Conservation (phyloP, 2,329 filamentous ascomycete species). For the Epichloe sp. region DNA sequence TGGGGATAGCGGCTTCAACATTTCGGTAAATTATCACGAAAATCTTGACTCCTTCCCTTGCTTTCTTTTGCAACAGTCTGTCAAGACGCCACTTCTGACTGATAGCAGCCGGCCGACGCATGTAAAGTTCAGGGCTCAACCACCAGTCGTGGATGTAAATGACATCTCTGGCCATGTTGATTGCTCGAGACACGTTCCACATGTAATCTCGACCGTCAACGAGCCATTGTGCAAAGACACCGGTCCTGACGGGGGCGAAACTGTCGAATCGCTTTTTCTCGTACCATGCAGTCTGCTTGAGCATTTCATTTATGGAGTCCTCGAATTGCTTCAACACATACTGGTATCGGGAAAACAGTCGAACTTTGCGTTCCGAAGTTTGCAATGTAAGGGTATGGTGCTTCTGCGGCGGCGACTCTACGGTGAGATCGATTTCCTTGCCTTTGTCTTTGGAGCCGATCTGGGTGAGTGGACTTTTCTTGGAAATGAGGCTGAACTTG, state of each 20-base stretch:
- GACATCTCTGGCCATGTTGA: slow-evolving; percentile 93
- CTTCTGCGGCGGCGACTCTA: slow-evolving; percentile 30
- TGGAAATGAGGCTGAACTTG: slow-evolving; percentile 70
- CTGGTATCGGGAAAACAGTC: slow-evolving; percentile 82
- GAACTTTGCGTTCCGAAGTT: slow-evolving; percentile 86
- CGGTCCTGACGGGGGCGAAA: slow-evolving; percentile 78
- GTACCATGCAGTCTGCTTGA: slow-evolving; percentile 69
- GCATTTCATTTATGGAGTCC: slow-evolving; percentile 81
- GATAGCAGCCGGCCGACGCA: slow-evolving; percentile 85
- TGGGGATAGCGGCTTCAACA: slow-evolving; percentile 91
- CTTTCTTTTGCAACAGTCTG: slow-evolving; percentile 83
- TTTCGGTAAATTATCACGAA: slow-evolving; percentile 98
- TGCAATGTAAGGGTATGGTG: slow-evolving; percentile 81
- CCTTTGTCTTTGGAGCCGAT: slow-evolving; percentile 47
- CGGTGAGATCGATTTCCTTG: slow-evolving; percentile 27
- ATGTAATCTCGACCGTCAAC: slow-evolving; percentile 96
- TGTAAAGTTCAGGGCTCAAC: slow-evolving; percentile 90
- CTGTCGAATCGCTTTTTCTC: slow-evolving; percentile 78
- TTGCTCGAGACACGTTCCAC: slow-evolving; percentile 97
- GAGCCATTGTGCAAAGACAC: slow-evolving; percentile 88
- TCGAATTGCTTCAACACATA: slow-evolving; percentile 84
- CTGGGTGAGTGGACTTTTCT: slow-evolving; percentile 44
- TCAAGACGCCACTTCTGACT: slow-evolving; percentile 97
- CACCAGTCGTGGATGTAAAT: slow-evolving; percentile 99
- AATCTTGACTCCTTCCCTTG: slow-evolving; percentile 87